phyloP scores from a whole-genome alignment of 345 rosid species.

The Cardamine chenopodiifolia region DNA sequence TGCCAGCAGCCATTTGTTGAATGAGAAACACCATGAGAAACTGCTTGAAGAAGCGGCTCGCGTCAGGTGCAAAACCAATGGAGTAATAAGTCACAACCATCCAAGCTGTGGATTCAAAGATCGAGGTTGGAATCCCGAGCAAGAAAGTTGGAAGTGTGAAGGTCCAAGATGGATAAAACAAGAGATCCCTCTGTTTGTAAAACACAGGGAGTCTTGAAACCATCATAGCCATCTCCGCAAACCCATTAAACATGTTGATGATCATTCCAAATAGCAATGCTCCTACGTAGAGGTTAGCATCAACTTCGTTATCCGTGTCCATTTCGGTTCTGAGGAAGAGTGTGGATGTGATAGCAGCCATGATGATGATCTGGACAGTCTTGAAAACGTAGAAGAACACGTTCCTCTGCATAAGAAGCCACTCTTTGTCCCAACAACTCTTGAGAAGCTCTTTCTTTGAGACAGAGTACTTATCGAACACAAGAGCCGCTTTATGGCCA shows the following conservation, averaged over 20 bases:
- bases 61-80: conserved; percentile 71
- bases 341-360: conserved; percentile 55
- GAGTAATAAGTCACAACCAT: conserved; percentile 64
- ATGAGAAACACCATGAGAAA: conserved; percentile 50
- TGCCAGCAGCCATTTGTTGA: conserved; percentile 48
- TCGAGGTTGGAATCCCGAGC: conserved; percentile 51
- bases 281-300: conserved; percentile 47
- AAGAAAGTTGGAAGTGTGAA: conserved; percentile 59
- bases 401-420: conserved; percentile 41
- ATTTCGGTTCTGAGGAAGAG: conserved; percentile 55
- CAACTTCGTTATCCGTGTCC: conserved; percentile 14
- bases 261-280: conserved; percentile 58
- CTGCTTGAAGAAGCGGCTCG: conserved; percentile 58
- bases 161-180: conserved; percentile 78
- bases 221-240: conserved; percentile 64
- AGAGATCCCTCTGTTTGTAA: conserved; percentile 69
- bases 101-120: conserved; percentile 58
- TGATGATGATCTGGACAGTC: conserved; percentile 50
- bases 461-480: conserved; percentile 51
- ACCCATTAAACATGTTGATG: conserved; percentile 59
- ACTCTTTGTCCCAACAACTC: conserved; percentile 63
- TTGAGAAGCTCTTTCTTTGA: conserved; percentile 61
- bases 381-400: conserved; percentile 40
- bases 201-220: conserved; percentile 68
- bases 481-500: conserved; percentile 46